A percentile compares a stretch with the other conserved stretches of the same genome.
Evolutionary conservation across 2,329 filamentous ascomycete species (phyloP).

Genomic region (Colletotrichum tofieldiae): DNA sequence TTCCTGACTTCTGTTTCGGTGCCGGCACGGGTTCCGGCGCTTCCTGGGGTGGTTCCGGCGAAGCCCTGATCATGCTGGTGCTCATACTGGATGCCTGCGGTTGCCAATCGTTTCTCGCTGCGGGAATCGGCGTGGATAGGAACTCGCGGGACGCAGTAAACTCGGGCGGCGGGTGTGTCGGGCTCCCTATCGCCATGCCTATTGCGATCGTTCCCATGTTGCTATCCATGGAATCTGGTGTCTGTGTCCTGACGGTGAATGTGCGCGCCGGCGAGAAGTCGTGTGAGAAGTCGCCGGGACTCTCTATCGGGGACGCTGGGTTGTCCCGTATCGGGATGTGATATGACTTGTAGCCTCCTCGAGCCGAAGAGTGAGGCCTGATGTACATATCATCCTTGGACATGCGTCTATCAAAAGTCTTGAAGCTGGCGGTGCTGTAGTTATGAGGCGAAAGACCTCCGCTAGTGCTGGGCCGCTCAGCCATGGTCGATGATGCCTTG

Average conservation of each 20-base stretch:
- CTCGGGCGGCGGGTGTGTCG: conserved; percentile 61
- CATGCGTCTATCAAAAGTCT: conserved; percentile 58
- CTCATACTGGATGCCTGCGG: conserved; percentile 46
- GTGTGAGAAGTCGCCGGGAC: conserved; percentile 52
- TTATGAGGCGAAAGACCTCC: conserved; percentile 51
- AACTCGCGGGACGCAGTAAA: conserved; percentile 33
- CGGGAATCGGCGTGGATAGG: conserved; percentile 1
- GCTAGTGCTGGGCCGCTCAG: conserved; percentile 60
- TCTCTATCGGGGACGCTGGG: conserved; percentile 61
- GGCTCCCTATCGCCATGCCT: conserved; percentile 83
- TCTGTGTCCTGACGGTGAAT: conserved; percentile 57
- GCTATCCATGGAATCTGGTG: conserved; percentile 60
- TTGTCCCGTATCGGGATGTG: conserved; percentile 60
- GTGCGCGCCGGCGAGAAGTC: conserved; percentile 52
- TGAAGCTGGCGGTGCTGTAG: conserved; percentile 48
- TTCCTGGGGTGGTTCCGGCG: conserved; percentile 37
- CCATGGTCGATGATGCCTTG: conserved; percentile 46
- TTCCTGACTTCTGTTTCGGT: conserved; percentile 66
- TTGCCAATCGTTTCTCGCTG: conserved; percentile 46
- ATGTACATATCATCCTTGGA: conserved; percentile 62
- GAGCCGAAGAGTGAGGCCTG: conserved; percentile 50
- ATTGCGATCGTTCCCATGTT: conserved; percentile 66
- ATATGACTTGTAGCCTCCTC: conserved; percentile 55
- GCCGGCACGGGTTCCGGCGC: conserved; percentile 26
- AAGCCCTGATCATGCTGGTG: conserved; percentile 33